Base-by-base conservation (phyloP, 179 eudicot genomes). In the Dionaea muscipula region DNA sequence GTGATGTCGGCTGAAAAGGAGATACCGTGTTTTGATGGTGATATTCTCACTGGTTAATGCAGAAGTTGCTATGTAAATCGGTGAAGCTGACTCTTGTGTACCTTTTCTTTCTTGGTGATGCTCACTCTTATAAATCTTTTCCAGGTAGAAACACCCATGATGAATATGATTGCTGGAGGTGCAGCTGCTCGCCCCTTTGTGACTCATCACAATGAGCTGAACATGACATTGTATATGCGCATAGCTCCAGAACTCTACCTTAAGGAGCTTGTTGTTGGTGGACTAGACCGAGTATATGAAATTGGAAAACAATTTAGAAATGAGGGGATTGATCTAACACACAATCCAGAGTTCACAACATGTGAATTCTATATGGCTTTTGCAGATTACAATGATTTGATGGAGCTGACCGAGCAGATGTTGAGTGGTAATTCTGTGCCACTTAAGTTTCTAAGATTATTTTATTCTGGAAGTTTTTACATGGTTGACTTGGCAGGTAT, bases 171-270 rank as follows among this genome's bases (percentile, higher is more conserved):
- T 74, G 74, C 96, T 65, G 99, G 99, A 16, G 99, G 99, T 65
- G 99, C 99, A 25, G 90, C 99, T 68, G 99, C 99, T n/a, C 85
- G 94, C 19, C 99, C 99, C 44, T 93, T 93, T 79, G 81, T 78
- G 51, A 93, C 96, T 41, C 77, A 82, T 75, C 99, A 88, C 76
- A 93, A 93, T 71, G 99, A 93, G 7, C 76, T 93, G 43, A 81
- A 83, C 64, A 85, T 85, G 96, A 83, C 51, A 68, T 72, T 93
- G 37, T 88, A n/a, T 67, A 88, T 93, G 99, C 88, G 99, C 26
- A 79, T 93, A 70, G 95, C 96, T 2, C 99, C 96, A 21, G 99
- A 93, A 62, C 85, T 93, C 45, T 88, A 81, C 75, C 85, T 88
- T 19, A 93, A 93, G 81, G 80, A 88, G 67, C 76, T 93, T 31